Conservation (phyloP, 495 filamentous ascomycete genomes). For the Pyrenopolyporus hunteri region DNA sequence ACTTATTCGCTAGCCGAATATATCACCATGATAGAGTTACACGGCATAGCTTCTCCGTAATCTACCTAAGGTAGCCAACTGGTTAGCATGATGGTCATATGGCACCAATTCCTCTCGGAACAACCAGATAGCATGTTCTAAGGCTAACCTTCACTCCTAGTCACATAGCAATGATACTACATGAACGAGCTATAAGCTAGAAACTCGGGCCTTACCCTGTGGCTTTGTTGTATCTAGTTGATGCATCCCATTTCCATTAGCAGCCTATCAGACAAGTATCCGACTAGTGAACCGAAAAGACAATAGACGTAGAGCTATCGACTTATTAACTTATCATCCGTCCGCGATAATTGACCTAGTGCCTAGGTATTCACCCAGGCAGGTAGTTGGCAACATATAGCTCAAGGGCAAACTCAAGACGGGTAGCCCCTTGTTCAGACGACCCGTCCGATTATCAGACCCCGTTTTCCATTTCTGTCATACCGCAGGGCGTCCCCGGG, state of each 20-base stretch:
- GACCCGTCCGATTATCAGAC: neutral
- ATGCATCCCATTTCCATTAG: neutral
- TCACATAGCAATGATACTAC: no score
- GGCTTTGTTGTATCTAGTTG: neutral
- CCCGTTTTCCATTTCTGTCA: neutral
- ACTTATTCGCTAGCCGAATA: no score
- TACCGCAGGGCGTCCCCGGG: neutral
- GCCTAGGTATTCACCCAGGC: no score
- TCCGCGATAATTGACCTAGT: neutral
- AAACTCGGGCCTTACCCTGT: neutral
- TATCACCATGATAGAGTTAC: constrained; percentile 13
- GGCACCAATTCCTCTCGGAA: no score
- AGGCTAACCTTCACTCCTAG: no score
- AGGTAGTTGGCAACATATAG: no score
- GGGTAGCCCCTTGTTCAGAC: neutral
- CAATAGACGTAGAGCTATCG: neutral
- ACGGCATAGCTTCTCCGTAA: neutral
- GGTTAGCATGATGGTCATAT: neutral
- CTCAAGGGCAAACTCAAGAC: neutral
- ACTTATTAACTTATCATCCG: neutral
- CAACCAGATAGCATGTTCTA: no score
- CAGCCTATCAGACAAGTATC: neutral
- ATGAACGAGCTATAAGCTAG: neutral
- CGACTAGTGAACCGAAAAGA: neutral
- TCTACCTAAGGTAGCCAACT: neutral